A percentile compares a stretch with the other conserved stretches of the same genome.
phyloP scores from a whole-genome alignment of 495 filamentous ascomycete species.

The Neurospora sp. region DNA sequence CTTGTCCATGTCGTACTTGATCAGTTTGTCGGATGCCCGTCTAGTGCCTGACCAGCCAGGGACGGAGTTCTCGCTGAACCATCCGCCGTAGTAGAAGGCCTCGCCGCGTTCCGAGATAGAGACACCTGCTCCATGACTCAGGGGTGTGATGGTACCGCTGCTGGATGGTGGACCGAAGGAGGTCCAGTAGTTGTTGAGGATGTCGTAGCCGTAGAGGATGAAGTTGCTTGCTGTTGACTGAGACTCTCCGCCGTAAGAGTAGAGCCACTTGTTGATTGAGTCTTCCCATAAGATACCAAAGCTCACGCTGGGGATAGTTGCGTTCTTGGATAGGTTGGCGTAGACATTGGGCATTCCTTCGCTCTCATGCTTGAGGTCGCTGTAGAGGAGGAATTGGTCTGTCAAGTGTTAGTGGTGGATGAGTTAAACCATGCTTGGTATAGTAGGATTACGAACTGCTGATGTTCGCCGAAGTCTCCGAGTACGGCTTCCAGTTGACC shows the following conservation, averaged over 20 bases:
- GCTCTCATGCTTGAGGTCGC: constrained; percentile 34
- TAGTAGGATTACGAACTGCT: constrained; percentile 27
- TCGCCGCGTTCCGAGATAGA: constrained; percentile 15
- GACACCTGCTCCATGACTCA: constrained; percentile 14
- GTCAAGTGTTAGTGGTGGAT: background rate
- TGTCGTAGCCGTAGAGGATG: constrained; percentile 35
- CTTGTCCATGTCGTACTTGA: constrained; percentile 17
- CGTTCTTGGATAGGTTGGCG: constrained; percentile 40
- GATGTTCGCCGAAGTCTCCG: constrained; percentile 36
- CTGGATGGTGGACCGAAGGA: constrained; percentile 12
- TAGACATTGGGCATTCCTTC: constrained; percentile 39
- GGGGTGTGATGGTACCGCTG: constrained; percentile 7
- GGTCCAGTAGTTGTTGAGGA: constrained; percentile 34
- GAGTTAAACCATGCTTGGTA: background rate
- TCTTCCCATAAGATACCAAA: constrained; percentile 44
- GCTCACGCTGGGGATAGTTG: constrained; percentile 30
- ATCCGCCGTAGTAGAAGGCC: constrained; percentile 35
- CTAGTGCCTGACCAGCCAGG: constrained; percentile 26
- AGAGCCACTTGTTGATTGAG: constrained; percentile 42
- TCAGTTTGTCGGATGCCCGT: constrained; percentile 4
- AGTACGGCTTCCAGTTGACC: constrained; percentile 35
- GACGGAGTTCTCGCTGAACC: constrained; percentile 33
- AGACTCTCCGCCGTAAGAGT: constrained; percentile 42
- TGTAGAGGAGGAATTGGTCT: constrained; percentile 37
- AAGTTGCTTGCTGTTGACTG: constrained; percentile 24